phyloP scores from a whole-genome alignment of 345 rosid genomes.

The Eucalyptus pauciflora region DNA sequence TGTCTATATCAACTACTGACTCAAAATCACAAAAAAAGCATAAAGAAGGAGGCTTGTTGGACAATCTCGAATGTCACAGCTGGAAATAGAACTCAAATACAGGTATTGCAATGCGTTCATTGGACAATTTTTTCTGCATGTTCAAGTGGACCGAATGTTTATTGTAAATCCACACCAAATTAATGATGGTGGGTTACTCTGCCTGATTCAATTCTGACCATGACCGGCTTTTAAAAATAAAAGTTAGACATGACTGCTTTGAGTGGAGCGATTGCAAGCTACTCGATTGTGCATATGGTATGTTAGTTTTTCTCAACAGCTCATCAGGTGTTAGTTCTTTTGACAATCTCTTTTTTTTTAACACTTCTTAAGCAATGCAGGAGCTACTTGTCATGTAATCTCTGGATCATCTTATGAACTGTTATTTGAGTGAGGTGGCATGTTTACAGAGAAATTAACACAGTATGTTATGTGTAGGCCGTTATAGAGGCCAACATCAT shows the following conservation, averaged over 20 bases:
- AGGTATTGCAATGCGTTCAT: constrained; percentile 22
- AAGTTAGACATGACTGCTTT: not conserved
- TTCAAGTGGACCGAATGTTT: not conserved
- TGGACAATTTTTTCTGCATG: not conserved
- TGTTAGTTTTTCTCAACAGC: not conserved
- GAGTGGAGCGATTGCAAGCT: not conserved
- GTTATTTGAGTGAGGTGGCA: not conserved
- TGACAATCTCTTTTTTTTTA: not conserved
- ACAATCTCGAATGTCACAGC: constrained; percentile 90
- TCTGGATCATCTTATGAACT: not conserved
- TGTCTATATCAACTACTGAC: constrained; percentile 57
- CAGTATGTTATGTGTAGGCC: constrained; percentile 25
- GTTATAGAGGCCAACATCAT: constrained; percentile 58
- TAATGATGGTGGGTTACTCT: not conserved
- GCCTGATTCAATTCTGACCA: not conserved
- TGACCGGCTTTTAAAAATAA: not conserved
- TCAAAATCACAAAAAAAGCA: constrained; percentile 76
- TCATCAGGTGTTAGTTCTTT: not conserved
- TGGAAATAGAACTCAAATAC: constrained; percentile 66
- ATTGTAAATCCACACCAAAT: not conserved
- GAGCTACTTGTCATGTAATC: not conserved
- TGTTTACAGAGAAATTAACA: not conserved
- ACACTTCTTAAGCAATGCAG: not conserved
- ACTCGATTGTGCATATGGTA: not conserved
- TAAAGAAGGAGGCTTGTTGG: constrained; percentile 89